Percentiles rank a stretch among this genome's conserved stretches.
Conservation (phyloP, 139 green algal genomes). For the Chlorokybus atmophyticus region DNA sequence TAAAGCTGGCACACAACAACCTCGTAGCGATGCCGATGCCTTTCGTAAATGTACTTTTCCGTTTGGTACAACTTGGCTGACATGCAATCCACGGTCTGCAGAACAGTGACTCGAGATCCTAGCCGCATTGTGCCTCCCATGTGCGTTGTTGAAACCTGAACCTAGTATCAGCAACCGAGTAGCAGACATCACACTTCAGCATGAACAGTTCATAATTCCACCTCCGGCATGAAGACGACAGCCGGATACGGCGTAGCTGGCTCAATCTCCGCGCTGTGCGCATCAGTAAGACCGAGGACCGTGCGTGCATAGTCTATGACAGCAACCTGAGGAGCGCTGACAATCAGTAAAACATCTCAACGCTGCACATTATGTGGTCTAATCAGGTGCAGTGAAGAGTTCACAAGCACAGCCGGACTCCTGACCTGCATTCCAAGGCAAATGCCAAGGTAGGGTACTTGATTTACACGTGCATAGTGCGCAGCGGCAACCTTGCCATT, state of each 20-base stretch:
- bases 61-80: slow-evolving; percentile 59
- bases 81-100: slow-evolving; percentile 79
- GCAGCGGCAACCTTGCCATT: slow-evolving; percentile 90
- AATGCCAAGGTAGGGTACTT: slow-evolving; percentile 88
- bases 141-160: slow-evolving; percentile 59
- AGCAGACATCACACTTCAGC: slow-evolving; percentile 1
- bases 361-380: no score
- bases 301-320: slow-evolving; percentile 97
- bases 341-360: no score
- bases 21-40: slow-evolving; percentile 79
- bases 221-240: slow-evolving; percentile 98
- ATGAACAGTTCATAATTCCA: not conserved
- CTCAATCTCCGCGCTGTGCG: slow-evolving; percentile 84
- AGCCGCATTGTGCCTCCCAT: slow-evolving; percentile 96
- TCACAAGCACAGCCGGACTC: not conserved
- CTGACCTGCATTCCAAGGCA: slow-evolving; percentile 93
- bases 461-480: slow-evolving; percentile 64
- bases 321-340: slow-evolving; percentile 36
- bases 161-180: not conserved
- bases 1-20: no score
- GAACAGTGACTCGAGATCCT: slow-evolving; percentile 67
- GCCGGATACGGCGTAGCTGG: slow-evolving; percentile 53
- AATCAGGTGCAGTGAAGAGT: not conserved
- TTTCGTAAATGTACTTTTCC: slow-evolving; percentile 64
- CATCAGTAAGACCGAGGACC: slow-evolving; percentile 55